phyloP scores from a whole-genome alignment of 768 basidiomycete genomes.

The Boletus rufocinnamomeus region DNA sequence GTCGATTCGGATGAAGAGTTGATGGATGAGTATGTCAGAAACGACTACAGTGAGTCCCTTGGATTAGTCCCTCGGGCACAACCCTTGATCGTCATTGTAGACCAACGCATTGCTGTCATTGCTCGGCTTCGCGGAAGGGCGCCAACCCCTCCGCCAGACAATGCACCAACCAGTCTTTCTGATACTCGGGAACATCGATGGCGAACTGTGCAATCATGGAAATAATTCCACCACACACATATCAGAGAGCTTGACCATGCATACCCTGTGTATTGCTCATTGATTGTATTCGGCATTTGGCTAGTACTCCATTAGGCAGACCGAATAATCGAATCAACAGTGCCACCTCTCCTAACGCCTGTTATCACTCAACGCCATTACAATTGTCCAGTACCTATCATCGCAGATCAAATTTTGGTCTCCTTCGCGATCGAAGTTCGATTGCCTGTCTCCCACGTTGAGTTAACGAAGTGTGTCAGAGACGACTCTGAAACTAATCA shows the following conservation, averaged over 20 bases:
- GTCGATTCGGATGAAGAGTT: slow-evolving; percentile 74
- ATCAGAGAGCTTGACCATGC: neutral
- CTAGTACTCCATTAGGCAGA: neutral
- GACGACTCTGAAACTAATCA: neutral
- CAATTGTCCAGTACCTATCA: neutral
- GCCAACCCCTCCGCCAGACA: slow-evolving; percentile 46
- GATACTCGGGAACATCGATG: slow-evolving; percentile 37
- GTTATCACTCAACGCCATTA: neutral
- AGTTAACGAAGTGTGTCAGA: neutral
- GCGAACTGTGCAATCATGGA: slow-evolving; percentile 42
- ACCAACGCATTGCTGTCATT: slow-evolving; percentile 53
- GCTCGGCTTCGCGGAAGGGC: slow-evolving; percentile 52
- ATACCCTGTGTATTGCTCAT: slow-evolving; percentile 12
- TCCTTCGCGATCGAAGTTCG: neutral
- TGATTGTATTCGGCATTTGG: slow-evolving; percentile 2
- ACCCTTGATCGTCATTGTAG: slow-evolving; percentile 31
- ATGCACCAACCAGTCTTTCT: slow-evolving; percentile 6
- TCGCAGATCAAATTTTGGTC: too few relatives aligned
- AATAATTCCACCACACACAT: slow-evolving; percentile 15
- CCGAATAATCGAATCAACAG: neutral
- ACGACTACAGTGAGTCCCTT: slow-evolving; percentile 62
- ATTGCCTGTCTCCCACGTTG: neutral
- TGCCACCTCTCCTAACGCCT: neutral
- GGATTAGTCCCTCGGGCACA: neutral
- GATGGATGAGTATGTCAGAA: slow-evolving; percentile 58